A percentile compares a stretch with the other conserved stretches of the same genome.
Conservation (phyloP, 148 eudicot genomes). For the Diospyros lotus region DNA sequence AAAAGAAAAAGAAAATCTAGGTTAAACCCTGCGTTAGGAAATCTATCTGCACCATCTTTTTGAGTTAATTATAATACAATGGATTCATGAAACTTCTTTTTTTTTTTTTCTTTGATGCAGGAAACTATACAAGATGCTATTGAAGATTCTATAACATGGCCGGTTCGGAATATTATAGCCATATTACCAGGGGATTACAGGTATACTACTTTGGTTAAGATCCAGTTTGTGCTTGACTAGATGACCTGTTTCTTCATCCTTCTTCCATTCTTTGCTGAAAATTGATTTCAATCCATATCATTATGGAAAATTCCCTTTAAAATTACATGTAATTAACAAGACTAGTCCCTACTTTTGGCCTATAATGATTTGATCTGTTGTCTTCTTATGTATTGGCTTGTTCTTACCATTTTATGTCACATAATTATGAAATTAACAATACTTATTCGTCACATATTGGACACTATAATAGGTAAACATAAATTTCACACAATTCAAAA, state of each 20-base stretch:
- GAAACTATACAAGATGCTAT: constrained; percentile 80
- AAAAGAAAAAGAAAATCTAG: too few relatives aligned
- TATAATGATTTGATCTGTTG: not conserved
- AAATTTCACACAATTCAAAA: not conserved
- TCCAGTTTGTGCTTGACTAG: not conserved
- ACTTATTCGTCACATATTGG: too few relatives aligned
- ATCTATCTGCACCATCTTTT: too few relatives aligned
- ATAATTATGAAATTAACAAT: not conserved
- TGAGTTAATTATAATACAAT: not conserved
- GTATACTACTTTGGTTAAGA: constrained; percentile 17
- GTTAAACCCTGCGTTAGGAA: too few relatives aligned
- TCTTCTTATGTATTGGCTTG: not conserved
- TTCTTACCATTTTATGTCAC: not conserved
- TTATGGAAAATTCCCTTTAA: not conserved
- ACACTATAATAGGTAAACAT: not conserved
- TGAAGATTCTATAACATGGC: constrained; percentile 93
- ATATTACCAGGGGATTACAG: constrained; percentile 93
- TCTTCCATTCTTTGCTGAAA: not conserved
- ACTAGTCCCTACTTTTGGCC: not conserved
- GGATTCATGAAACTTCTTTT: not conserved
- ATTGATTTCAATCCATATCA: not conserved
- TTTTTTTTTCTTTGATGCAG: constrained; percentile 25
- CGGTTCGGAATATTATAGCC: constrained; percentile 70
- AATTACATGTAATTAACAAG: not conserved
- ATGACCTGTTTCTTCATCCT: not conserved